Conservation (phyloP, 2,329 filamentous ascomycete genomes). For the Fragosphaeria purpurea region DNA sequence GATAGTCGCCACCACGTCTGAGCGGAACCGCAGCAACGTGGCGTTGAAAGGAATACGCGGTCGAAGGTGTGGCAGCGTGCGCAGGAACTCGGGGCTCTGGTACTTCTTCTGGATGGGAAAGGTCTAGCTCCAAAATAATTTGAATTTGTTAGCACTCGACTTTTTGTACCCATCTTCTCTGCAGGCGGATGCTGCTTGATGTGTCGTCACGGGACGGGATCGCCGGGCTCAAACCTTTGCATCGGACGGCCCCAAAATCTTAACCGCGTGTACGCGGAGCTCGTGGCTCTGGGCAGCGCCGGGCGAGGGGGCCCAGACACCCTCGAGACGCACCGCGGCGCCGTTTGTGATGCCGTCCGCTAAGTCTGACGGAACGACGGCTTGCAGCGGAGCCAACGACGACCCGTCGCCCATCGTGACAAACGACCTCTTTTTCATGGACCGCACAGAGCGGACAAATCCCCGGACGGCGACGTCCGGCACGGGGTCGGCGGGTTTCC, state of each 20-base stretch:
- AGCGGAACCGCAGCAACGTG: constrained; percentile 71
- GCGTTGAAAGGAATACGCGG: constrained; percentile 72
- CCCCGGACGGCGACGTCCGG: constrained; percentile 58
- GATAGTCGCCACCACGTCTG: constrained; percentile 63
- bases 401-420: constrained; percentile 82
- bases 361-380: constrained; percentile 61
- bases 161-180: no score
- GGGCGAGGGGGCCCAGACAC: constrained; percentile 64
- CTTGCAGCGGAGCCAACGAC: constrained; percentile 68
- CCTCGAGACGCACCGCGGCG: constrained; percentile 65
- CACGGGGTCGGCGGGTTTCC: constrained; percentile 33
- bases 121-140: constrained; percentile 40
- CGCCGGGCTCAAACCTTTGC: constrained; percentile 45
- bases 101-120: constrained; percentile 97
- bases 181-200: no score
- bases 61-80: constrained; percentile 79
- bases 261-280: constrained; percentile 60
- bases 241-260: constrained; percentile 67
- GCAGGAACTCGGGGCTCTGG: constrained; percentile 78
- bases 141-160: no score
- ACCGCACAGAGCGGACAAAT: constrained; percentile 73
- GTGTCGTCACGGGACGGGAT: no score
- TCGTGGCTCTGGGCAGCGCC: constrained; percentile 67
- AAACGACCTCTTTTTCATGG: constrained; percentile 77
- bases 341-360: constrained; percentile 53